phyloP scores from a whole-genome alignment of 495 filamentous ascomycete genomes.

The Annulohypoxylon nitens region DNA sequence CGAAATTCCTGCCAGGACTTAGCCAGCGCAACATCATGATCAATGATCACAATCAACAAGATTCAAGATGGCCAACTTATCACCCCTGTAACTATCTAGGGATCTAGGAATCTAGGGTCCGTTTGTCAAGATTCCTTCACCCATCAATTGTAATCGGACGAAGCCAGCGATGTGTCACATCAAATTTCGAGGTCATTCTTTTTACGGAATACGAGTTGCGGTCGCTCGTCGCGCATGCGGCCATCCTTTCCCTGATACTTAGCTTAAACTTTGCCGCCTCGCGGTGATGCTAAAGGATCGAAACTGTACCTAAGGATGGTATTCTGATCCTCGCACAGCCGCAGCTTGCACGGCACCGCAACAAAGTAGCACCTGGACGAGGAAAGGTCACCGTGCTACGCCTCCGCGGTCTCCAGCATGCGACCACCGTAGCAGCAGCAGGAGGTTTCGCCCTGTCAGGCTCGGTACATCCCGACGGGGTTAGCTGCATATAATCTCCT shows the following conservation, averaged over 20 bases:
- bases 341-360: slow-evolving; percentile 4
- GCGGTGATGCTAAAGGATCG: slow-evolving; percentile 8
- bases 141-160: slow-evolving; percentile 29
- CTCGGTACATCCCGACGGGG: slow-evolving; percentile 45
- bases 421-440: slow-evolving; percentile 5
- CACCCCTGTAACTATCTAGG: slow-evolving; percentile 5
- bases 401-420: slow-evolving; percentile 16
- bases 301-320: background rate
- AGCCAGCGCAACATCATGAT: background rate
- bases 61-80: background rate
- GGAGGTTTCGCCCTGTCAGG: slow-evolving; percentile 29
- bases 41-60: background rate
- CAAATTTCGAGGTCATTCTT: slow-evolving; percentile 17
- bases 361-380: background rate
- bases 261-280: slow-evolving; percentile 28
- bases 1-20: background rate
- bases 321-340: slow-evolving; percentile 28
- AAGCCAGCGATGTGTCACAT: background rate
- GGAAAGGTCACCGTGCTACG: slow-evolving; percentile 3
- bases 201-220: slow-evolving; percentile 19
- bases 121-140: background rate
- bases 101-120: background rate
- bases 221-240: slow-evolving; percentile 20
- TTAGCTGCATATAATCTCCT: slow-evolving; percentile 28
- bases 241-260: slow-evolving; percentile 28